These are phyloP conservation scores for Eucalyptus pauciflora DNA, from an alignment of 345 rosid species.

Conservation along the genomic window DNA sequence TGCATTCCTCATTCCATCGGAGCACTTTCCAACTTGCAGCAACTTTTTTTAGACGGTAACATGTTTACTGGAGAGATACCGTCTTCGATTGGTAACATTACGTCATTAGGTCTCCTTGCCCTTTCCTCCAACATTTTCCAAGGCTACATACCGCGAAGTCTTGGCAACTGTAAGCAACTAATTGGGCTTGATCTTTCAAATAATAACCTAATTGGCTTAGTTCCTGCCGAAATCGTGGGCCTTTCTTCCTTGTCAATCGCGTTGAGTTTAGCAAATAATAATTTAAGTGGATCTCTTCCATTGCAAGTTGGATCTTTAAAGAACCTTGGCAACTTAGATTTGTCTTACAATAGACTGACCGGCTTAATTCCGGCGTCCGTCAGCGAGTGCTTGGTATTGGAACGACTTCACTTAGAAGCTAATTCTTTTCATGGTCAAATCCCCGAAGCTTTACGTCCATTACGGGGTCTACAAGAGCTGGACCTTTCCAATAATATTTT, in stretches of 20 bases:
- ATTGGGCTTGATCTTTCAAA: neutral
- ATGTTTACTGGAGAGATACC: neutral
- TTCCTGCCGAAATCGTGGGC: neutral
- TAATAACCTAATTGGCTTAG: neutral
- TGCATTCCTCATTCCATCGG: neutral
- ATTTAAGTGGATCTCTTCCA: neutral
- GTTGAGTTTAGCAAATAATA: neutral
- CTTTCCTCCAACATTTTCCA: neutral
- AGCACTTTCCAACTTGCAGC: neutral
- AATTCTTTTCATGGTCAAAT: neutral
- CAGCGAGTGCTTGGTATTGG: neutral
- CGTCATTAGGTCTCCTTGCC: fast-evolving
- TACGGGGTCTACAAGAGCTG: neutral
- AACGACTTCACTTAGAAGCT: neutral
- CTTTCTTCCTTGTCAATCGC: neutral
- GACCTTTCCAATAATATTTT: neutral
- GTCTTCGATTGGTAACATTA: neutral
- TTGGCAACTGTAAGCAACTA: neutral
- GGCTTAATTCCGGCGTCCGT: neutral
- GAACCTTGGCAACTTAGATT: neutral
- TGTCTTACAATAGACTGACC: neutral
- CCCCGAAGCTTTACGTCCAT: neutral
- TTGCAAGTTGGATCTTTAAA: neutral
- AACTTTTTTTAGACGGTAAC: fast-evolving
- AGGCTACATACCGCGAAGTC: neutral